phyloP scores from a whole-genome alignment of 805 yeast genomes.

The Lachancea kluyveri region DNA sequence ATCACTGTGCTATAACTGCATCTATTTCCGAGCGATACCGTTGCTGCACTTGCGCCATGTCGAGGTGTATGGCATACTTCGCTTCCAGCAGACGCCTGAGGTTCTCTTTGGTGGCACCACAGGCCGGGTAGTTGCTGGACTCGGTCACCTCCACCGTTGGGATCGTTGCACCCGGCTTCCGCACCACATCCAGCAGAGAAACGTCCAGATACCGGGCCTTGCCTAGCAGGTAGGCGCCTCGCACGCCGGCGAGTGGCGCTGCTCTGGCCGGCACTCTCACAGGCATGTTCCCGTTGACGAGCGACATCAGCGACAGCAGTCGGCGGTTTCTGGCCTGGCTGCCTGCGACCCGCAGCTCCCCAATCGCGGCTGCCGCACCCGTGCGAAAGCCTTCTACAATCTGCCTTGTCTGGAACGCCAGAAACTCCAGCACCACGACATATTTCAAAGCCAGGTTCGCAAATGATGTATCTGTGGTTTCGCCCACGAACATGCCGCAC shows the following conservation, averaged over 20 bases:
- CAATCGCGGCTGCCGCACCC: conserved; percentile 21
- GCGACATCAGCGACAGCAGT: conserved; percentile 30
- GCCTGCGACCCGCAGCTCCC: conserved; percentile 41
- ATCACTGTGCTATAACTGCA: too few relatives aligned
- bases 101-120: background rate
- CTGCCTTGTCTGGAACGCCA: conserved; percentile 44
- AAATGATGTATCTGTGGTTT: conserved; percentile 32
- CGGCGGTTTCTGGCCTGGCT: conserved; percentile 46
- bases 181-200: conserved; percentile 5
- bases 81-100: conserved; percentile 13
- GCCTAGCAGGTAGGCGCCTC: conserved; percentile 19
- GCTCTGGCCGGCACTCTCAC: conserved; percentile 12
- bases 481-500: conserved; percentile 47
- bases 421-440: conserved; percentile 42
- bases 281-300: conserved; percentile 15
- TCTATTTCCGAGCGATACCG: conserved; percentile 26
- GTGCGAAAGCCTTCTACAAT: conserved; percentile 33
- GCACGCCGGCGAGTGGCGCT: conserved; percentile 17
- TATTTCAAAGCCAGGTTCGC: conserved; percentile 37
- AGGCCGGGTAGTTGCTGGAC: too few relatives aligned
- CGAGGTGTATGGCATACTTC: conserved; percentile 23
- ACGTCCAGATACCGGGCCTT: conserved; percentile 9
- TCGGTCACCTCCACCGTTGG: background rate
- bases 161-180: background rate
- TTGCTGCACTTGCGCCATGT: conserved; percentile 33